Base-by-base conservation (phyloP, 208 protist genomes). In the Acanthamoeba lenticulata region DNA sequence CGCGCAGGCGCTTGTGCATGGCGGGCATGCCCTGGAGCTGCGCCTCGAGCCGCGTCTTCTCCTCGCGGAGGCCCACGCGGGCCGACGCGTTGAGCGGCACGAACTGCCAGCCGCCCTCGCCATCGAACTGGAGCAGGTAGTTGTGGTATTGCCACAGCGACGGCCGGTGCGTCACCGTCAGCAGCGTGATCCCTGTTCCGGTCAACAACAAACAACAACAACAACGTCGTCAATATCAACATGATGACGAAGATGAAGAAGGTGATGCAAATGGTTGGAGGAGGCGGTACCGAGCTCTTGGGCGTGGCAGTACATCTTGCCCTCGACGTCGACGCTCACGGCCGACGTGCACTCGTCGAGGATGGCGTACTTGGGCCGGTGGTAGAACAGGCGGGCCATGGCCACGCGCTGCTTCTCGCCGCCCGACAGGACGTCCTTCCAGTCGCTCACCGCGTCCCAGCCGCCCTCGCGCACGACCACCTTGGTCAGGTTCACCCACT, bases 101-200 rank as follows among this genome's bases (percentile, higher is more conserved):
- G 72, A 83, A 83, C 72, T 83, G 72, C 72, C 72, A 83, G 72
- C 72, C 72, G 72, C 72, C 72, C 72, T 83, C 72, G 72, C 72
- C 72, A n/a, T 83, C 72, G 44, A 97, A 96, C 93, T 94, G 72
- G n/a, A 97, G 88, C 44, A 97, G 29, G 24, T 94, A 94, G 40
- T 94, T 65, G 93, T 97, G 97, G 81, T 95, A 96, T 62, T 96
- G 90, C 67, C 93, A 95, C 27, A 97, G 67, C 45, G 96, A 96
- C 57, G 67, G 36, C 32, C 97, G 83, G 88, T 97, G 97, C 38
- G 94, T 95, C n/a, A 97, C 94, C 17, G 94, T 97, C 19, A 97
- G 83, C 0, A 96, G 67, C 0, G 96, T 97, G 49, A 97, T 97
- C n/a, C 92, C 94, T 34, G 94, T 5, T 1, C 15, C 15, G 17